A percentile compares a stretch with the other conserved stretches of the same genome.
These are phyloP conservation scores for Magnolia officinalis DNA, from an alignment of 164 flowering plant species.

Conservation along the genomic window DNA sequence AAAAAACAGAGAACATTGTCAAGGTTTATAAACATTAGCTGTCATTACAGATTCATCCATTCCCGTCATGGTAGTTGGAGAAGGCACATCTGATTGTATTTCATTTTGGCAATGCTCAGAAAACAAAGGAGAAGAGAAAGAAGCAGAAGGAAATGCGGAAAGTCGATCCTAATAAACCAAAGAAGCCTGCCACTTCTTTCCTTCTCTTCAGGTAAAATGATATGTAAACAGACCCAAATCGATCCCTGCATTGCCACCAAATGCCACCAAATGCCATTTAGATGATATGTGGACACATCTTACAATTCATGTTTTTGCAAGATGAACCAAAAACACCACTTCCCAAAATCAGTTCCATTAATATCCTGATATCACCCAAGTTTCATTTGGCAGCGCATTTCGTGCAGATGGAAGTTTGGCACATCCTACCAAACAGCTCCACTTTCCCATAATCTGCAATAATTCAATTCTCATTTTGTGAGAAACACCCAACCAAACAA, in stretches of 20 bases:
- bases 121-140: slow-evolving; percentile 70
- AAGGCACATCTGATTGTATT: neutral
- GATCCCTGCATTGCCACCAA: neutral
- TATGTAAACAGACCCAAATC: neutral
- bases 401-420: too few species aligned
- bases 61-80: neutral
- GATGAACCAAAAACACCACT: too few species aligned
- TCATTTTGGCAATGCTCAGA: slow-evolving; percentile 29
- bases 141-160: slow-evolving; percentile 34
- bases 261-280: neutral
- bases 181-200: slow-evolving; percentile 86
- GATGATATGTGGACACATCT: neutral
- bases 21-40: slow-evolving; percentile 42
- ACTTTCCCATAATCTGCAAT: too few species aligned
- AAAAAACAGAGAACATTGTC: slow-evolving; percentile 73
- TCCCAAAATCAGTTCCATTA: too few species aligned
- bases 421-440: too few species aligned
- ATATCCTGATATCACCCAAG: too few species aligned
- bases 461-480: too few species aligned
- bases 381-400: too few species aligned
- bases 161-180: slow-evolving; percentile 85
- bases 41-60: neutral
- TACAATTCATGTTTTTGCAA: too few species aligned
- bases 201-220: slow-evolving; percentile 54
- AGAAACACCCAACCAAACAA: too few species aligned